Evolutionary conservation across 331 rosid genomes (phyloP).

Genomic region (Rosa hybrid): DNA sequence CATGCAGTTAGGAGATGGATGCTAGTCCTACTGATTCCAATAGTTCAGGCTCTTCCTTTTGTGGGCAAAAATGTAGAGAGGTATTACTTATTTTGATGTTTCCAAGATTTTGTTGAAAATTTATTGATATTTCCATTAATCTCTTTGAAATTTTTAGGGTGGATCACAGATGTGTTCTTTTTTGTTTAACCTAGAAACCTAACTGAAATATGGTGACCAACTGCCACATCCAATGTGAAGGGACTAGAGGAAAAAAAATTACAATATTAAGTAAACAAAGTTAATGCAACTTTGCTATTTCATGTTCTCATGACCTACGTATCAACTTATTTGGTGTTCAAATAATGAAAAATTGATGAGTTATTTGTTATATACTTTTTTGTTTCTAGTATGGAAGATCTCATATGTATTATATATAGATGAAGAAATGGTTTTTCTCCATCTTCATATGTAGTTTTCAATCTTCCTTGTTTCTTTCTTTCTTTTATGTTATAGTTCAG

Average conservation of each 20-base stretch:
- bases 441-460: too few species aligned
- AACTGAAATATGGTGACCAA: background rate
- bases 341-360: background rate
- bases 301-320: background rate
- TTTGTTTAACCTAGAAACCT: background rate
- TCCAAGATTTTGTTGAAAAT: background rate
- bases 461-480: too few species aligned
- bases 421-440: background rate
- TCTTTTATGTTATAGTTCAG: too few species aligned
- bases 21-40: conserved; percentile 36
- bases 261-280: background rate
- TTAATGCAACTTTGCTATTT: background rate
- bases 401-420: background rate
- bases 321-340: background rate
- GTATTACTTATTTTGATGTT: conserved; percentile 37
- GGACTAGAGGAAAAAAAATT: background rate
- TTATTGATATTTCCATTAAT: background rate
- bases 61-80: conserved; percentile 94
- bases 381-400: background rate
- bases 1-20: conserved; percentile 57
- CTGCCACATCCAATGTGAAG: background rate
- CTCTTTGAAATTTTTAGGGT: background rate
- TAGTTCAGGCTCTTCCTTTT: conserved; percentile 44
- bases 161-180: background rate
- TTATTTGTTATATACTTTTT: background rate